phyloP scores from a whole-genome alignment of 2,329 filamentous ascomycete genomes.

The Monilinia fructicola region DNA sequence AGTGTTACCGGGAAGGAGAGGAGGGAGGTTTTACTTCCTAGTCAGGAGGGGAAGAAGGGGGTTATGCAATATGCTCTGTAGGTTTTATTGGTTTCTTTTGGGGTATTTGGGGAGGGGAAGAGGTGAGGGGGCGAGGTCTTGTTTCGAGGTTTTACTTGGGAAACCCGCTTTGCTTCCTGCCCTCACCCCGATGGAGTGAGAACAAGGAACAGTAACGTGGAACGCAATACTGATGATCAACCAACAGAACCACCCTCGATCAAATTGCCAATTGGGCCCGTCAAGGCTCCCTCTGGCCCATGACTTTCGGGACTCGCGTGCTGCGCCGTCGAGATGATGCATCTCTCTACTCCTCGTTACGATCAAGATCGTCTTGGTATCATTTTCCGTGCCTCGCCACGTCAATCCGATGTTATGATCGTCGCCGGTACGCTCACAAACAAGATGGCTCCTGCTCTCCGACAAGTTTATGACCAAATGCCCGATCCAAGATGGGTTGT shows the following conservation, averaged over 20 bases:
- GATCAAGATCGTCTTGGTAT: conserved; percentile 86
- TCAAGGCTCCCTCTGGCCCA: conserved; percentile 82
- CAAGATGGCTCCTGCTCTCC: conserved; percentile 90
- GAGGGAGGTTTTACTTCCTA: conserved; percentile 73
- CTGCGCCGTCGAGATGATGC: conserved; percentile 93
- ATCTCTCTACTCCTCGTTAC: conserved; percentile 82
- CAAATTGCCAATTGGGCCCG: conserved; percentile 80
- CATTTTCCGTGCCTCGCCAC: conserved; percentile 84
- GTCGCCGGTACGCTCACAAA: conserved; percentile 91
- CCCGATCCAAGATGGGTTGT: conserved; percentile 84
- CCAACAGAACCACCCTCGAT: conserved; percentile 69
- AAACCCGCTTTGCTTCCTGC: background rate
- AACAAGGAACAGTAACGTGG: background rate
- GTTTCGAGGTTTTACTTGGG: background rate
- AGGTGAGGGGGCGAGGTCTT: background rate
- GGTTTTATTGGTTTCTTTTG: conserved; percentile 42
- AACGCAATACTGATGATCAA: conserved; percentile 21
- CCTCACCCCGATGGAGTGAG: background rate
- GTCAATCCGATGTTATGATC: conserved; percentile 91
- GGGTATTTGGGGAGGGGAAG: background rate
- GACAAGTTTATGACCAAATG: conserved; percentile 96
- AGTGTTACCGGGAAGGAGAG: conserved; percentile 51
- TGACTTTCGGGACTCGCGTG: conserved; percentile 88
- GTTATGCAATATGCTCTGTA: conserved; percentile 85
- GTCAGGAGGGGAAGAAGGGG: conserved; percentile 77